phyloP scores from a whole-genome alignment of 2,329 filamentous ascomycete genomes.

The Pseudonectria foliicola region DNA sequence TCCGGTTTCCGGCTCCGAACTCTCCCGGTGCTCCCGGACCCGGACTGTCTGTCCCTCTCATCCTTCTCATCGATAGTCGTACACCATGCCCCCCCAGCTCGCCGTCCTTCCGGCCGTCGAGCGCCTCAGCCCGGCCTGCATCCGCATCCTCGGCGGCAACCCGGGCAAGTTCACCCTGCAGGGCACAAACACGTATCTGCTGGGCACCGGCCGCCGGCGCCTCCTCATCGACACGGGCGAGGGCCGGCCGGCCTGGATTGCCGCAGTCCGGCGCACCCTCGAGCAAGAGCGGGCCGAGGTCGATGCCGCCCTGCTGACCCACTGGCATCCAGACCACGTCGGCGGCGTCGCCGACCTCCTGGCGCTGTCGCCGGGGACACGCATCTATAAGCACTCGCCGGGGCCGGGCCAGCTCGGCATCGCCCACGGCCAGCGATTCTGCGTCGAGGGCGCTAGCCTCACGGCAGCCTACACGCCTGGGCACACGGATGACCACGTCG shows the following conservation, averaged over 20 bases:
- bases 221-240: constrained; percentile 89
- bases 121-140: constrained; percentile 67
- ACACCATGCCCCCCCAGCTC: constrained; percentile 56
- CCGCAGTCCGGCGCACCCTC: constrained; percentile 57
- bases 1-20: no score
- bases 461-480: constrained; percentile 56
- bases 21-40: no score
- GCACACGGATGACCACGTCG: constrained; percentile 78
- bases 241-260: constrained; percentile 67
- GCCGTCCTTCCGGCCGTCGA: constrained; percentile 65
- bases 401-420: constrained; percentile 38
- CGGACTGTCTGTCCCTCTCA: no score
- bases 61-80: no score
- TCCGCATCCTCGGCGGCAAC: constrained; percentile 84
- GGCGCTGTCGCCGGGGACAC: constrained; percentile 52
- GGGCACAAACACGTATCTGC: constrained; percentile 90
- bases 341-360: constrained; percentile 67
- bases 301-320: constrained; percentile 68
- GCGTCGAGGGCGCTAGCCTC: constrained; percentile 56
- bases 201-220: constrained; percentile 66
- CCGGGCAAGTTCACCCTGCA: constrained; percentile 72
- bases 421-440: constrained; percentile 46
- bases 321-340: constrained; percentile 88
- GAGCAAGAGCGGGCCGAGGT: constrained; percentile 61
- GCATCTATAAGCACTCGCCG: constrained; percentile 61